Conservation (phyloP, 1,139 yeast species). For the Pichia sp. region DNA sequence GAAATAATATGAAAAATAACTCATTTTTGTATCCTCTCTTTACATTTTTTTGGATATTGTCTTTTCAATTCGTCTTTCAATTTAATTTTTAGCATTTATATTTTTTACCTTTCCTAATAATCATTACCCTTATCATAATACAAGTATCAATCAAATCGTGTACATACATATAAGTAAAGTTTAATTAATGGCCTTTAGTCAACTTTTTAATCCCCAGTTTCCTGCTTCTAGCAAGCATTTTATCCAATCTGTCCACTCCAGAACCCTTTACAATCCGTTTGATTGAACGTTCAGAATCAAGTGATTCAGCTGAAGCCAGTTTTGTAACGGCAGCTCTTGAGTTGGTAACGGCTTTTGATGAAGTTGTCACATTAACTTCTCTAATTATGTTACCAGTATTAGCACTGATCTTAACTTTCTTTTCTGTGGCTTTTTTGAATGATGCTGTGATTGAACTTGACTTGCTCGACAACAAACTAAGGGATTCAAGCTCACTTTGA, state of each 20-base stretch:
- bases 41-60: not conserved
- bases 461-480: constrained; percentile 19
- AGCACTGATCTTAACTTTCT: constrained; percentile 21
- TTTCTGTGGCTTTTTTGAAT: constrained; percentile 17
- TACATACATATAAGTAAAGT: no score
- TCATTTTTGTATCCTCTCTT: not conserved
- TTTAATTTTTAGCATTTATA: not conserved
- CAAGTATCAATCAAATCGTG: not conserved
- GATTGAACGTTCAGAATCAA: not conserved
- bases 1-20: constrained; percentile 11
- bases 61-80: not conserved
- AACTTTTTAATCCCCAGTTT: constrained; percentile 19
- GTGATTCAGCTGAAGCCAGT: constrained; percentile 14
- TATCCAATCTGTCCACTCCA: constrained; percentile 24
- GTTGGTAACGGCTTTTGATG: constrained; percentile 23
- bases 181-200: constrained; percentile 3
- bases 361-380: constrained; percentile 30
- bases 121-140: not conserved
- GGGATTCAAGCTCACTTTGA: constrained; percentile 6
- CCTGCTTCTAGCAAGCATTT: constrained; percentile 22
- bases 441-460: constrained; percentile 23
- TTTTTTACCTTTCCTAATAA: not conserved
- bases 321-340: constrained; percentile 29
- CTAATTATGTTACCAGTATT: constrained; percentile 27
- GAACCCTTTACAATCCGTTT: constrained; percentile 15